Base-by-base conservation (phyloP, 2,329 filamentous ascomycete genomes). In the Cucurbitaria berberidis region DNA sequence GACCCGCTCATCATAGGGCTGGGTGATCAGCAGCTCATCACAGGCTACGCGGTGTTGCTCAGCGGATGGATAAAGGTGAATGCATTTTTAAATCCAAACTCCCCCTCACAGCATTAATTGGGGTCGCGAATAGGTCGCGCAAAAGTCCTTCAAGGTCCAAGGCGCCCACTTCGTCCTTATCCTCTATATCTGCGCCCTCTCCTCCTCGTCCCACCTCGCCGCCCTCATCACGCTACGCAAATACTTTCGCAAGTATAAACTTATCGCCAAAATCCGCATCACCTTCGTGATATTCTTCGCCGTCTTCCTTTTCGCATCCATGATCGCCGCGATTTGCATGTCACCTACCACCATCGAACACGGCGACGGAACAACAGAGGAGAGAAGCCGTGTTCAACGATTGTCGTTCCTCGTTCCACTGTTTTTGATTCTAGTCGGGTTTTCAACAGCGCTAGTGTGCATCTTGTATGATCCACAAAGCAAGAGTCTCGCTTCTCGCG, bases 1-100 rank as follows among this genome's bases (percentile, higher is more conserved):
- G 69, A 67, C 48, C 68, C 69, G 1, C 58, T 72, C 13, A 67
- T 72, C 22, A 70, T 73, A 39, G 66, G 66, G 0, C 48, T 72
- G 5, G 70, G 66, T 1, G 67, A 72, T 45, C 69, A 72, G 48
- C 69, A 72, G 41, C 57, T 72, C 21, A 59, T 72, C 5, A 72
- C 70, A 0, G 68, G 70, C 1, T 71, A 68, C 36, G 69, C 66
- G 5, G 64, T 72, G 3, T 46, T 73, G 16, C 48, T 73, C 11
- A 72, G 63, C 38, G 70, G 62, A 3, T 73, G 65, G 63, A 67
- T 71, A 24, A 70, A 72, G 52, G 67, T 68, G 42, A 0, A 27
- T n/a, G n/a, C n/a, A n/a, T n/a, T n/a, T n/a, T n/a, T n/a, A n/a
- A n/a, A n/a, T n/a, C n/a, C n/a, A n/a, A n/a, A n/a, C n/a, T n/a